phyloP scores from a whole-genome alignment of 805 yeast species.

The Kodamaea nitidulidarum region DNA sequence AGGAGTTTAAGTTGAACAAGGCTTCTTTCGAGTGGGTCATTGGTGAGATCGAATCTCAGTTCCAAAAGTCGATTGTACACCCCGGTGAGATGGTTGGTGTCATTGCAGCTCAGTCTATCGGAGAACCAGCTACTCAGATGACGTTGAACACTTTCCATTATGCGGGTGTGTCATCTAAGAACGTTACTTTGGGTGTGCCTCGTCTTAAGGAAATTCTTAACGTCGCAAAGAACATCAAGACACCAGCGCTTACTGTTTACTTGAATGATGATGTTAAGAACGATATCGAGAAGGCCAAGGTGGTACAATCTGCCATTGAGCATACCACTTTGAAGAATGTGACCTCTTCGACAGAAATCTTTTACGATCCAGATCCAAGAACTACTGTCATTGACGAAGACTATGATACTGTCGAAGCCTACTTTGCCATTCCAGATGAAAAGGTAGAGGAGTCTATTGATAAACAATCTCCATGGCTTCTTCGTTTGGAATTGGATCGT shows the following conservation, averaged over 20 bases:
- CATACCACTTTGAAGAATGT: slow-evolving; percentile 93
- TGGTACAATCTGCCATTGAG: slow-evolving; percentile 93
- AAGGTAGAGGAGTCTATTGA: slow-evolving; percentile 91
- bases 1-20: slow-evolving; percentile 80
- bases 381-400: slow-evolving; percentile 96
- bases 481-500: slow-evolving; percentile 95
- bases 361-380: slow-evolving; percentile 97
- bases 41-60: slow-evolving; percentile 92
- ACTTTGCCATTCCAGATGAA: slow-evolving; percentile 96
- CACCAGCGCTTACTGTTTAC: slow-evolving; percentile 99
- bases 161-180: slow-evolving; percentile 96
- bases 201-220: slow-evolving; percentile 96
- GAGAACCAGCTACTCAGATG: slow-evolving; percentile 98
- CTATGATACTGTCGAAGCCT: slow-evolving; percentile 94
- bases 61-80: slow-evolving; percentile 84
- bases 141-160: slow-evolving; percentile 95
- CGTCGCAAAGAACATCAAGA: slow-evolving; percentile 96
- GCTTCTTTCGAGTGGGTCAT: slow-evolving; percentile 93
- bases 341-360: slow-evolving; percentile 95
- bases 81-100: slow-evolving; percentile 99
- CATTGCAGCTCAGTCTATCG: slow-evolving; percentile 94
- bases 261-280: slow-evolving; percentile 72
- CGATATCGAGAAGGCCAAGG: slow-evolving; percentile 91
- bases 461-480: slow-evolving; percentile 96
- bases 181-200: slow-evolving; percentile 95